Evolutionary conservation across 805 yeast species (phyloP).

Genomic region (Cyberlindnera suaveolens): DNA sequence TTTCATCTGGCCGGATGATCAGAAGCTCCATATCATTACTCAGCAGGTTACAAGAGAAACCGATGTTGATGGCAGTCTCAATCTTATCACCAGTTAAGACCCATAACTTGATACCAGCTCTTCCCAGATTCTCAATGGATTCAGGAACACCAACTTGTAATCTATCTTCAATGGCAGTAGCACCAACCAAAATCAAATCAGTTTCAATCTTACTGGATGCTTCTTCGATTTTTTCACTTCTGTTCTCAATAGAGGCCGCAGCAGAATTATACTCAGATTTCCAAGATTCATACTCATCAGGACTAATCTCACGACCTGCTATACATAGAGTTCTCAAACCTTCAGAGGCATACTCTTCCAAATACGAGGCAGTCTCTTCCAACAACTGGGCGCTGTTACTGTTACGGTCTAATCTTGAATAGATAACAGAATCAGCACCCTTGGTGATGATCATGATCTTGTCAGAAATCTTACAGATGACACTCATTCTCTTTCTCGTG

Average conservation of each 20-base stretch:
- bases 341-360: constrained; percentile 75
- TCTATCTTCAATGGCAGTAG: constrained; percentile 85
- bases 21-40: constrained; percentile 72
- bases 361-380: constrained; percentile 59
- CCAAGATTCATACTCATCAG: constrained; percentile 62
- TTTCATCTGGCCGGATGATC: constrained; percentile 46
- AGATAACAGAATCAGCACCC: constrained; percentile 81
- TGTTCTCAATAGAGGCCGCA: constrained; percentile 51
- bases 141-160: constrained; percentile 84
- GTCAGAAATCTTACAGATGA: constrained; percentile 57
- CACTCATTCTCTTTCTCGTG: constrained; percentile 83
- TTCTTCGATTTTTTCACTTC: constrained; percentile 70
- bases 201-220: constrained; percentile 69
- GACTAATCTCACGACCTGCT: constrained; percentile 58
- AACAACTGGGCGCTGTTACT: constrained; percentile 43
- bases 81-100: constrained; percentile 95
- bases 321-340: constrained; percentile 78
- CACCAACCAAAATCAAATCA: constrained; percentile 62
- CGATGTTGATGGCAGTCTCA: constrained; percentile 97
- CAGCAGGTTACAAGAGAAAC: constrained; percentile 92
- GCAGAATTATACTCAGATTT: constrained; percentile 55
- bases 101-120: constrained; percentile 81
- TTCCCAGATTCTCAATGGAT: constrained; percentile 59
- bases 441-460: constrained; percentile 64
- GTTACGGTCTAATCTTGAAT: constrained; percentile 46